Base-by-base conservation (phyloP, 1,284 basidiomycete species). In the Apiotrichum veenhuisii region DNA sequence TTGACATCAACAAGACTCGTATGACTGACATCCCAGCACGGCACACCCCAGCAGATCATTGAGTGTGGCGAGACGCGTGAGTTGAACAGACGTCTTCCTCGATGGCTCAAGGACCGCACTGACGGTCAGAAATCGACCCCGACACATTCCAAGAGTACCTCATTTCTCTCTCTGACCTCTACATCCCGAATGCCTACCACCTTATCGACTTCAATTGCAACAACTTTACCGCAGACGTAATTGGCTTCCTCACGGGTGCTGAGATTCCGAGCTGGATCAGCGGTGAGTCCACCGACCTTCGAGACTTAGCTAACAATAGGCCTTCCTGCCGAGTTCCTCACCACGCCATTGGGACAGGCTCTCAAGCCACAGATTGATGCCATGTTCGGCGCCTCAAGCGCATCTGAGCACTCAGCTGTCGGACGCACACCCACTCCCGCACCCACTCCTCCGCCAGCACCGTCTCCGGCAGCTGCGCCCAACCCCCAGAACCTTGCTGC, bases 111-210 rank as follows among this genome's bases (percentile, higher is more conserved):
- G 26, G 17, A 1, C 18, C 4, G 8, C 18, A 4, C 46, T 48
- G 20, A 48, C 46, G 2, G n/a, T 23, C 61, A 59, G 79, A 82
- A 0, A 81, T 95, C 69, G 92, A 95, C 66, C 81, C 88, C 70
- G 85, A 84, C 5, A 93, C 89, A 0, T 92, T 92, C 62, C 73
- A 85, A 51, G 90, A 94, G 38, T 92, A 93, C 71, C 67, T 96
- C 34, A 66, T 75, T 0, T 87, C 88, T 61, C 83, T 94, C 74
- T 80, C 82, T 41, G 80, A 85, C 7, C 84, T 88, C 63, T 96
- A 92, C 71, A 92, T 89, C 2, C 86, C 90, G 2, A 87, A 88
- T 69, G 91, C 91, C 85, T 96, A 96, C 73, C 91, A 95, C 74
- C 80, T 95, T n/a, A 79, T 94, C 79, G 88, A 74, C 20, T 75